Evolutionary conservation across 2,329 filamentous ascomycete genomes (phyloP).

Genomic region (Hymenoscyphus occultus): DNA sequence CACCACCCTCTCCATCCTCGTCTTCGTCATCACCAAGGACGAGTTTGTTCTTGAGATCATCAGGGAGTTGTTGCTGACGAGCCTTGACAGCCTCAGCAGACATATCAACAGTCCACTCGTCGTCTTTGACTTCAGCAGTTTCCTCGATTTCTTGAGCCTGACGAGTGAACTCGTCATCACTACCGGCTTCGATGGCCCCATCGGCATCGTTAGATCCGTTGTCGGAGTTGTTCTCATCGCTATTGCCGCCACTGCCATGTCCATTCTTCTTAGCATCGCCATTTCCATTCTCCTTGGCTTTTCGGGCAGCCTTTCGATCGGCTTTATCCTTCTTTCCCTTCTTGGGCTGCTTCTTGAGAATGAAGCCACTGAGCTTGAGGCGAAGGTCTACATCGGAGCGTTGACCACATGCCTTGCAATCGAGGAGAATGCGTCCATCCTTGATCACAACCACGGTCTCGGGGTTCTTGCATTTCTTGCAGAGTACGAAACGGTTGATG

Average conservation of each 20-base stretch:
- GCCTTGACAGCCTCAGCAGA: constrained; percentile 93
- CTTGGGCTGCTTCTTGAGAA: constrained; percentile 88
- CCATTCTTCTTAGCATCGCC: constrained; percentile 52
- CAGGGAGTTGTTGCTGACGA: constrained; percentile 88
- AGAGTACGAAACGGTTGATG: constrained; percentile 97
- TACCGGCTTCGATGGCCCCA: constrained; percentile 64
- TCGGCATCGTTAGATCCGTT: constrained; percentile 51
- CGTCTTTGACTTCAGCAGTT: constrained; percentile 68
- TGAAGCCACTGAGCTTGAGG: constrained; percentile 95
- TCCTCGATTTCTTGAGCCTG: constrained; percentile 71
- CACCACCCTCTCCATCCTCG: constrained; percentile 73
- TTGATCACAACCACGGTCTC: constrained; percentile 97
- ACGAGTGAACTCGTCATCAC: constrained; percentile 89
- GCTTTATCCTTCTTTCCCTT: constrained; percentile 99
- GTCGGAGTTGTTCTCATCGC: constrained; percentile 61
- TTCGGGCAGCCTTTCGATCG: constrained; percentile 84
- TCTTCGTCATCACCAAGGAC: constrained; percentile 80
- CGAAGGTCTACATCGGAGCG: constrained; percentile 87
- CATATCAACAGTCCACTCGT: constrained; percentile 95
- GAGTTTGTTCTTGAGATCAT: constrained; percentile 89
- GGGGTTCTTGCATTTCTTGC: constrained; percentile 99
- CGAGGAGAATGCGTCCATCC: constrained; percentile 84
- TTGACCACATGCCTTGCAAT: constrained; percentile 98
- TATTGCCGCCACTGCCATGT: constrained; percentile 49
- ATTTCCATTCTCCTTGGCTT: constrained; percentile 67